A percentile compares a stretch with the other conserved stretches of the same genome.
phyloP scores from a whole-genome alignment of 1,284 basidiomycete genomes.

The Erythrobasidium hasegawianum region DNA sequence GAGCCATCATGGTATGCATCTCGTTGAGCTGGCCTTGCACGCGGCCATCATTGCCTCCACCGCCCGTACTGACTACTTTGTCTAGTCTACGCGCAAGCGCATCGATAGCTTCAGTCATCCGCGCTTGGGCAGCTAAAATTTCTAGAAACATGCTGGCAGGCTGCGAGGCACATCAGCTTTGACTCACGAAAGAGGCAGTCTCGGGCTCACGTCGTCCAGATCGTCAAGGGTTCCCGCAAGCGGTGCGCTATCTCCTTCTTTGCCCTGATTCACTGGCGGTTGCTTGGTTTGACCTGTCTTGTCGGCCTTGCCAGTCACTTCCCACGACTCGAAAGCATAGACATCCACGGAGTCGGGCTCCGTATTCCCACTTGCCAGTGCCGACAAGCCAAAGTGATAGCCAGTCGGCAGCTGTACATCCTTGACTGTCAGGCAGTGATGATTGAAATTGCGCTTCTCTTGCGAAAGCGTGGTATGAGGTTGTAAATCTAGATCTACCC shows the following conservation, averaged over 20 bases:
- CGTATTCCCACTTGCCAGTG: constrained; percentile 43
- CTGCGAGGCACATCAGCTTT: neutral
- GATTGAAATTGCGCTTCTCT: constrained; percentile 43
- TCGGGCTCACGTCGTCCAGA: constrained; percentile 8
- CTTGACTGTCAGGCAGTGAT: constrained; percentile 45
- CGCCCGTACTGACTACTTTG: constrained; percentile 2
- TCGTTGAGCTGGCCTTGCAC: constrained; percentile 11
- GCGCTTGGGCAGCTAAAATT: constrained; percentile 38
- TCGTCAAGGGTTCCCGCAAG: constrained; percentile 25
- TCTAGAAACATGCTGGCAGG: constrained; percentile 6
- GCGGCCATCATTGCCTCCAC: neutral
- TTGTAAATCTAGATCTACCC: constrained; percentile 45
- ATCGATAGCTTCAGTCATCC: constrained; percentile 45
- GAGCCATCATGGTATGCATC: neutral
- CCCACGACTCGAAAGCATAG: constrained; percentile 41
- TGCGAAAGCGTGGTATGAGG: constrained; percentile 46
- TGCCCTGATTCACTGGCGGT: constrained; percentile 7
- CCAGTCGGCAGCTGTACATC: constrained; percentile 41
- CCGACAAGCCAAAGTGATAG: constrained; percentile 43
- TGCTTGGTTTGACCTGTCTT: constrained; percentile 15
- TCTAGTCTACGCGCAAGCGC: constrained; percentile 42
- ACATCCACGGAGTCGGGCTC: constrained; percentile 46
- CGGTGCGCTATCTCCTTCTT: constrained; percentile 1
- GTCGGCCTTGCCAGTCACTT: constrained; percentile 26
- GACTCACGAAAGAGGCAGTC: too few species aligned